Evolutionary conservation across 2,329 filamentous ascomycete species (phyloP), one percentile per base, ranked within the genome.

Genomic region (Arthrobotrys megalospora): DNA sequence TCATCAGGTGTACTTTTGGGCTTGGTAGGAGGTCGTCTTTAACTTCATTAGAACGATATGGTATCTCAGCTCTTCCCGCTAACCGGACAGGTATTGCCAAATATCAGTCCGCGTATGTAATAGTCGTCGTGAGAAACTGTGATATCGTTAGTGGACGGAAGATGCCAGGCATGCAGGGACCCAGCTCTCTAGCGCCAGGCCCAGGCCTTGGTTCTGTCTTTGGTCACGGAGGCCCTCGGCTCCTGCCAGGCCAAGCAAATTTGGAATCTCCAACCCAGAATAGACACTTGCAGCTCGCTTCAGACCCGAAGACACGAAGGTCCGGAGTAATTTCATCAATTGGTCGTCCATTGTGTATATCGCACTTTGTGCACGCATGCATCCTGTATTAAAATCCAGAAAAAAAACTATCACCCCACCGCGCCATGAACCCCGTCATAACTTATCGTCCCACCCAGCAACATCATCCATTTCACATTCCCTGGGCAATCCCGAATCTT

Each of bases 171-270:
- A 60, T 60, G 55, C 55, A 60, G 55, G 55, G 55, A 60, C 55
- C 53, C 55, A 60, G 55, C 55, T 43, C 55, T 41, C 55, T 60
- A 60, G 55, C 55, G 36, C 55, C 55, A 41, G 55, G 55, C 55
- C 55, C 55, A 60, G 55, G 36, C 55, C 55, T 60, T 60, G 55
- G 55, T 60, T 43, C n/a, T 19, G 55, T 60, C 55, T 60, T 60
- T 28, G 52, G 52, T 58, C 52, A 58, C 52, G 52, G 52, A 58
- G 32, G 32, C 52, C 52, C 34, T 41, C 52, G 52, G 52, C 52
- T 58, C 34, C 55, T 60, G n/a, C 55, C 19, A 43, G 55, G 55
- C 55, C 55, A 60, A 60, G 55, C 36, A 60, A 24, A 60, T 60
- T 60, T 60, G 55, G 19, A 60, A 60, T 60, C 55, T 28, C 55